Percentiles rank a stretch among this genome's conserved stretches.
phyloP scores from a whole-genome alignment of 306 rosid genomes.

The Hippophae tibetana region DNA sequence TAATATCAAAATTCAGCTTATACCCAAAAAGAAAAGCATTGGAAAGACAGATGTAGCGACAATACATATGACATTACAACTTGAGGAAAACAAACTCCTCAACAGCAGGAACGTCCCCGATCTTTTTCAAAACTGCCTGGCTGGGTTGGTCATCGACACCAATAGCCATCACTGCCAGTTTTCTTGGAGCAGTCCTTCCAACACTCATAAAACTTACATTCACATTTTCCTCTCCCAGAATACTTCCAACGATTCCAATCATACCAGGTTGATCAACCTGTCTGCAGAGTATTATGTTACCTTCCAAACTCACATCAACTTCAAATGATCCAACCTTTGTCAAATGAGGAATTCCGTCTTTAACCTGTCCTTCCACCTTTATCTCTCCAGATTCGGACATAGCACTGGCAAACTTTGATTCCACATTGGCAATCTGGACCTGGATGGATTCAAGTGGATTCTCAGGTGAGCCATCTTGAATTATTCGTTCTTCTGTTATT shows the following conservation, averaged over 20 bases:
- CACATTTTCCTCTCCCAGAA: constrained; percentile 85
- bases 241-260: constrained; percentile 81
- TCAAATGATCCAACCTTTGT: constrained; percentile 95
- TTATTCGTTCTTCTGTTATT: constrained; percentile 66
- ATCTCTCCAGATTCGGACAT: constrained; percentile 85
- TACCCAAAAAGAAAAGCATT: constrained; percentile 13
- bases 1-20: constrained; percentile 35
- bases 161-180: constrained; percentile 98
- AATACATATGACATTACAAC: constrained; percentile 35
- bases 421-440: constrained; percentile 94
- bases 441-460: constrained; percentile 68
- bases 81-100: constrained; percentile 91
- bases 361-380: constrained; percentile 77
- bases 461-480: constrained; percentile 87
- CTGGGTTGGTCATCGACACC: constrained; percentile 88
- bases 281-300: constrained; percentile 80
- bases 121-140: constrained; percentile 65
- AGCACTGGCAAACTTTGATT: constrained; percentile 84
- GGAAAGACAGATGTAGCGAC: background rate
- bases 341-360: constrained; percentile 84
- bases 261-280: constrained; percentile 99
- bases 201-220: constrained; percentile 98
- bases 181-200: constrained; percentile 94
- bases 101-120: constrained; percentile 74
- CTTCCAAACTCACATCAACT: constrained; percentile 93